Evolutionary conservation across 2,329 filamentous ascomycete genomes (phyloP), one percentile per base, ranked within the genome.

Genomic region (Penicillium decumbens): DNA sequence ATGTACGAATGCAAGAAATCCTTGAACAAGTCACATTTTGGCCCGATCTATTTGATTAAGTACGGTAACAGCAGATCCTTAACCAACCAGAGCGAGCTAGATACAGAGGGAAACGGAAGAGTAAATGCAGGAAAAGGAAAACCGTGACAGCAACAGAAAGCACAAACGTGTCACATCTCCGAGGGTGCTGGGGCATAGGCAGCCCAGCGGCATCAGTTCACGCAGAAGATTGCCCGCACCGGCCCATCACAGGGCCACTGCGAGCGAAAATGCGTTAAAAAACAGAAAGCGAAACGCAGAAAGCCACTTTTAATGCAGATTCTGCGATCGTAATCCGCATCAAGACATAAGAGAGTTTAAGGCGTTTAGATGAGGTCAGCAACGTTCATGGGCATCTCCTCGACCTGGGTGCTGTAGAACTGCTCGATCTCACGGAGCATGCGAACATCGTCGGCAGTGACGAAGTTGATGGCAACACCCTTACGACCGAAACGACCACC

Each of bases 381-480:
- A 74, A 85, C 89, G 67, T 96, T 96, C 91, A 96, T 96, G 15
- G 91, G 91, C 91, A 96, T 96, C 77, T 96, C 91, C 64, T 96
- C 91, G 61, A 96, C 95, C 76, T 96, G 91, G 41, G 91, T 95
- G 13, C 89, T 95, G 75, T 95, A 95, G 76, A 95, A 95, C 65
- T 95, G 76, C 77, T 98, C 93, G 65, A 98, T 98, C 70, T 98
- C 93, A 60, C 93, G 84, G 65, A 98, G 80, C 68, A 98, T 98
- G 69, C 93, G 87, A 52, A 98, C 93, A 70, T 98, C 93, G 64
- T 98, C 93, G 67, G 88, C 95, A 2, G 93, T 98, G 59, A 98
- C 93, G 67, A 98, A 98, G 78, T 98, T 98, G 80, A 98, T 98
- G 32, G 93, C 93, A 59, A 98, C 93, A 80, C 93, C 93, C 79